These are phyloP conservation scores for Epicoccum nigrum DNA, from an alignment of 2,329 filamentous ascomycete species.

Conservation along the genomic window DNA sequence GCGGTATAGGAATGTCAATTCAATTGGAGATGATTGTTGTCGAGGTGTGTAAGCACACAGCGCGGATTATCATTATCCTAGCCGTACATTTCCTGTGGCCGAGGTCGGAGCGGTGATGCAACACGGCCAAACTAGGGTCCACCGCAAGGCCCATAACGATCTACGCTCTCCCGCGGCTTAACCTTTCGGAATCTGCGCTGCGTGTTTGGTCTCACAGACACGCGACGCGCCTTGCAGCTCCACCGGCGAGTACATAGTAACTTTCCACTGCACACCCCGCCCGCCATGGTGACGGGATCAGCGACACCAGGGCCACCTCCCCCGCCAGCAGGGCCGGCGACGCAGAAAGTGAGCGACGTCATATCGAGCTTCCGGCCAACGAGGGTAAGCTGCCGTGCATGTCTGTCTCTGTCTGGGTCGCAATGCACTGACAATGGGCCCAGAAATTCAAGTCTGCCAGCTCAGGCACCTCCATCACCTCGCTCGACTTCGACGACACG, in stretches of 20 bases:
- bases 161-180: conserved; percentile 17
- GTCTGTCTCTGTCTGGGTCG: background rate
- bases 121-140: conserved; percentile 12
- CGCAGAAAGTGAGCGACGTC: conserved; percentile 73
- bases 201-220: conserved; percentile 7
- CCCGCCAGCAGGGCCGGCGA: conserved; percentile 44
- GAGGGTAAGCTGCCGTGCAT: conserved; percentile 62
- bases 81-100: conserved; percentile 12
- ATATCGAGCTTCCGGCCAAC: conserved; percentile 79
- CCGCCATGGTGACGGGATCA: conserved; percentile 43
- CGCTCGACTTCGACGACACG: conserved; percentile 94
- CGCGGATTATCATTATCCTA: too few relatives aligned
- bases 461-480: conserved; percentile 72
- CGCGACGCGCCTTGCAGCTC: conserved; percentile 7
- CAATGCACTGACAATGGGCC: conserved; percentile 16
- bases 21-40: conserved; percentile 3
- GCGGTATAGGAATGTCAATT: conserved; percentile 1
- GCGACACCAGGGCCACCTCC: conserved; percentile 42
- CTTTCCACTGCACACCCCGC: background rate
- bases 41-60: conserved; percentile 3
- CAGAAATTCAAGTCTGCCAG: conserved; percentile 55
- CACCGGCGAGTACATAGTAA: background rate
- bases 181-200: conserved; percentile 8
- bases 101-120: conserved; percentile 20
- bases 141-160: background rate